These are phyloP conservation scores for Cryptococcus sp. DNA, from an alignment of 1,284 basidiomycete species.

Conservation along the genomic window DNA sequence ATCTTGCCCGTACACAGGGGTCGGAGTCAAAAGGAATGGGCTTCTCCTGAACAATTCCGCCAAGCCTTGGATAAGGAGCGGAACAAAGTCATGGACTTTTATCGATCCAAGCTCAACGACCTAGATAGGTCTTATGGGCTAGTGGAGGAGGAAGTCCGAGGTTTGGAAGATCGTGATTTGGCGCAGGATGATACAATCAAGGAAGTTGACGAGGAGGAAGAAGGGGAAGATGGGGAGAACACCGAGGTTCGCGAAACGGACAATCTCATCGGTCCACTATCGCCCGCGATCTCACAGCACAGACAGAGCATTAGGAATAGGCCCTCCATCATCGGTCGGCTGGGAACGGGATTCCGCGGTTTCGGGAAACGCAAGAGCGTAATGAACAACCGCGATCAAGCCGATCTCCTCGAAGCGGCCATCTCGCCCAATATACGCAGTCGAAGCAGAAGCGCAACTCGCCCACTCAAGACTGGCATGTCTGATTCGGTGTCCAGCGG, in stretches of 20 bases:
- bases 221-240: conserved; percentile 64
- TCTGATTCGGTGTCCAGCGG: conserved; percentile 16
- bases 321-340: conserved; percentile 20
- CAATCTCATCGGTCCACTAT: conserved; percentile 23
- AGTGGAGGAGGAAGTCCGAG: conserved; percentile 66
- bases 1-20: conserved; percentile 47
- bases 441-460: conserved; percentile 15
- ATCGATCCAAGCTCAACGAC: conserved; percentile 73
- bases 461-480: conserved; percentile 8
- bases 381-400: conserved; percentile 32
- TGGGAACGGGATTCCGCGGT: conserved; percentile 12
- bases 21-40: conserved; percentile 49
- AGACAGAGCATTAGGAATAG: conserved; percentile 10
- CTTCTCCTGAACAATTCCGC: conserved; percentile 64
- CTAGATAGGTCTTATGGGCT: conserved; percentile 64
- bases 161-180: conserved; percentile 68
- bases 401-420: conserved; percentile 49
- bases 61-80: conserved; percentile 81
- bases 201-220: conserved; percentile 61
- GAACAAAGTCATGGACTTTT: conserved; percentile 79
- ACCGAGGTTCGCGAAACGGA: conserved; percentile 29
- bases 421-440: conserved; percentile 27
- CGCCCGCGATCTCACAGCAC: conserved; percentile 14
- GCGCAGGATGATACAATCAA: conserved; percentile 55
- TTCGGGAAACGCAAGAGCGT: conserved; percentile 19